Base-by-base conservation (phyloP, 306 rosid species). In the Dryas octopetala region DNA sequence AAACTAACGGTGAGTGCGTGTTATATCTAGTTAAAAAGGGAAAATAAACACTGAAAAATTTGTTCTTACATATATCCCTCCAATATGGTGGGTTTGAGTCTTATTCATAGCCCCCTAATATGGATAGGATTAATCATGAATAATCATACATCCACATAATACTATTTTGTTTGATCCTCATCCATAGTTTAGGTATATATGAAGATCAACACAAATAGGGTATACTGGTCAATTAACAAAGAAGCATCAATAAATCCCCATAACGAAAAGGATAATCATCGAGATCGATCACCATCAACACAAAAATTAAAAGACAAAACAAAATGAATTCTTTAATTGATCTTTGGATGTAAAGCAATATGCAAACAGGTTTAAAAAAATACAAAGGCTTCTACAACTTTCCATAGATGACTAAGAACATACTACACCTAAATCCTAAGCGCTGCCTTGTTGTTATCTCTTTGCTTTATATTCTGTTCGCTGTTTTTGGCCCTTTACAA, bases 321-420 rank as follows among this genome's bases (percentile, higher is more conserved):
- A 5, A 45, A 10, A 40, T 11, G 11, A 5, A 7, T 38, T 40
- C 45, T 16, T 48, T 45, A 63, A 63, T 38, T 45, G 51, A 75
- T 48, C 6, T 48, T 53, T 48, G 60, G 26, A 32, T 45, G 61
- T 50, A 62, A 44, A 44, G 40, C 44, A 59, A 69, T 59, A 66
- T 1, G 19, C 50, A 40, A 53, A 60, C 26, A 47, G 70, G 38
- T 26, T 32, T 4, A 10, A 6, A 55, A 60, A 69, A 32, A 1
- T 32, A 32, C 38, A 32, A 32, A 68, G 71, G 61, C 10, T 75
- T 64, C 81, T 64, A 51, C 71, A 68, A 52, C 71, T 7, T 61
- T 80, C 71, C 13, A 12, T 19, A 4, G 70, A 66, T 66, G 52
- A 57, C 9, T 14, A 38, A n/a, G 58, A 26, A 59, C 7, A 40